Evolutionary conservation across 106 monocot genomes (phyloP).

Genomic region (Apostasia ramifera): DNA sequence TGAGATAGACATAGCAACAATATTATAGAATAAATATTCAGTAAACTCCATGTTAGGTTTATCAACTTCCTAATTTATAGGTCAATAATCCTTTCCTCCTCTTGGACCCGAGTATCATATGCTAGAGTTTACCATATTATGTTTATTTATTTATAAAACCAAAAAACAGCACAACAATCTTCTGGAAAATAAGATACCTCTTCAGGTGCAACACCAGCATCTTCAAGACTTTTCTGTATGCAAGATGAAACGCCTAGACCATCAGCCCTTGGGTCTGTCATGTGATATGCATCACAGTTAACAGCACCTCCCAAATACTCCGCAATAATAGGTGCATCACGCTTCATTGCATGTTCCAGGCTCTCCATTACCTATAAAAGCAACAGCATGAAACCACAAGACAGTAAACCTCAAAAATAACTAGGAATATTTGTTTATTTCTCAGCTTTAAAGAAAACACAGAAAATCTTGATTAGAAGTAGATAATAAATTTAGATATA

Average conservation of each 20-base stretch:
- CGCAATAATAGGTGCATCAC: conserved; percentile 43
- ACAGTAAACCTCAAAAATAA: background rate
- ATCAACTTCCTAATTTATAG: no score
- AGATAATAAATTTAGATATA: no score
- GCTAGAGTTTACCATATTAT: background rate
- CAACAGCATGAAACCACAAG: background rate
- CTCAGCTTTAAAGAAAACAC: no score
- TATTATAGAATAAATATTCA: no score
- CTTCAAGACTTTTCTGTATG: conserved; percentile 38
- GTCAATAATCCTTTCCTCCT: no score
- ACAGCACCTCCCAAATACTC: conserved; percentile 62
- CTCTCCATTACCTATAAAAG: conserved; percentile 47
- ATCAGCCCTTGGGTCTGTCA: conserved; percentile 52
- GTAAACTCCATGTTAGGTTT: no score
- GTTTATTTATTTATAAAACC: background rate
- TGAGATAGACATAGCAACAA: no score
- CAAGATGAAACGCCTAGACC: conserved; percentile 60
- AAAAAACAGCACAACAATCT: no score
- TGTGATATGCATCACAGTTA: conserved; percentile 66
- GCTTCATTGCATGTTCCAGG: conserved; percentile 52
- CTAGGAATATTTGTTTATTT: no score
- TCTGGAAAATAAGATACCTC: conserved; percentile 15
- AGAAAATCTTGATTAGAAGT: no score
- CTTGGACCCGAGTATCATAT: background rate
- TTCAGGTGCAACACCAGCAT: conserved; percentile 47